Evolutionary conservation across 2,329 filamentous ascomycete genomes (phyloP).

Genomic region (Alternaria viburni): DNA sequence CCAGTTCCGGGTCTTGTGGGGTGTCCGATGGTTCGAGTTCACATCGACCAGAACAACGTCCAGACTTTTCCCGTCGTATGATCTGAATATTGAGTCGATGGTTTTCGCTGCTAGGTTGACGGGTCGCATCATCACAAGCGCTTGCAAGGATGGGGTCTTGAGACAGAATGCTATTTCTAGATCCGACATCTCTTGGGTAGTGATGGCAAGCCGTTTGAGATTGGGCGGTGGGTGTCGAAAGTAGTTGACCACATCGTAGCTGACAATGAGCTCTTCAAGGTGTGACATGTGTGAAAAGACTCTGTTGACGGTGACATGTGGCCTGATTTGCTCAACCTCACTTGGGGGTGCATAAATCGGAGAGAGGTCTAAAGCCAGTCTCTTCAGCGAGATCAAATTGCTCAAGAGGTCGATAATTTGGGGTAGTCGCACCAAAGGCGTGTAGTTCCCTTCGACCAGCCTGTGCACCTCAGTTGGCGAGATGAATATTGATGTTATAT

Average conservation of each 20-base stretch:
- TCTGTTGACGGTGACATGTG: conserved; percentile 13
- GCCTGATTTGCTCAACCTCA: conserved; percentile 16
- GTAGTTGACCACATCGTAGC: conserved; percentile 28
- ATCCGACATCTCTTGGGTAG: conserved; percentile 18
- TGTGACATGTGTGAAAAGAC: conserved; percentile 33
- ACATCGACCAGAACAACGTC: conserved; percentile 37
- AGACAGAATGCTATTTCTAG: conserved; percentile 27
- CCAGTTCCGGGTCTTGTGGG: conserved; percentile 27
- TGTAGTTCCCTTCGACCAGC: conserved; percentile 2
- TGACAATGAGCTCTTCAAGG: conserved; percentile 36
- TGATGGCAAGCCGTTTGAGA: conserved; percentile 35
- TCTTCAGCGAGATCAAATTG: no score
- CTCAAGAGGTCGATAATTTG: conserved; percentile 36
- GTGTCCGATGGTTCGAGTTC: conserved; percentile 32
- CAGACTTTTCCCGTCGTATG: conserved; percentile 26
- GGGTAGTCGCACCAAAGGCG: conserved; percentile 26
- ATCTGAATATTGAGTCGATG: conserved; percentile 25
- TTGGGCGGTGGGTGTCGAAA: conserved; percentile 32
- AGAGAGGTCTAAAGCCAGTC: conserved; percentile 31
- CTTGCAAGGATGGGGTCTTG: conserved; percentile 21
- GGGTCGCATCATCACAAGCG: conserved; percentile 24
- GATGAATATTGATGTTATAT: conserved; percentile 31
- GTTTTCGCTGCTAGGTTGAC: conserved; percentile 16
- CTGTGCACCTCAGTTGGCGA: conserved; percentile 19
- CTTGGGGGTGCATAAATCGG: conserved; percentile 20